phyloP scores from a whole-genome alignment of 108 stramenopile species.

The Cyclostephanos invisitatus region DNA sequence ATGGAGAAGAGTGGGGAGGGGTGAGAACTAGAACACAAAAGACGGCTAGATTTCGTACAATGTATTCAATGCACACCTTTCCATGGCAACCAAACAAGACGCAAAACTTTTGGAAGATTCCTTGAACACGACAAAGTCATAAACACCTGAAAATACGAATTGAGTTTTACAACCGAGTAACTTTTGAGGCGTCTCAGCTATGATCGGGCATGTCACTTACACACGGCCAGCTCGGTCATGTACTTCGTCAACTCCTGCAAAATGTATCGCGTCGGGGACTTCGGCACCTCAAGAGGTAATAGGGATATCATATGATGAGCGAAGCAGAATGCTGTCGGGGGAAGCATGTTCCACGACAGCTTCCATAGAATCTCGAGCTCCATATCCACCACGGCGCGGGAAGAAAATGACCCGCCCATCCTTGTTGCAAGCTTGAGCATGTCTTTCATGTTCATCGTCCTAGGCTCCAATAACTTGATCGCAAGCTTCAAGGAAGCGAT shows the following conservation, averaged over 20 bases:
- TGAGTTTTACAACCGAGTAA: not conserved
- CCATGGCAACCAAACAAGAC: conserved; percentile 33
- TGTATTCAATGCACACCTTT: conserved; percentile 4
- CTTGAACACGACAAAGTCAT: conserved; percentile 34
- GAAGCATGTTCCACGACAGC: conserved; percentile 32
- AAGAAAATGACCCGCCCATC: conserved; percentile 5
- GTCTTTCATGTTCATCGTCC: conserved; percentile 42
- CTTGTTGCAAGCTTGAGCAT: conserved; percentile 37
- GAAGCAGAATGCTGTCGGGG: conserved; percentile 37
- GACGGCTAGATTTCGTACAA: not conserved
- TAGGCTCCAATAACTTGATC: conserved; percentile 41
- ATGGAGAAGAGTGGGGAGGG: not conserved
- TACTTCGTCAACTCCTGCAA: conserved; percentile 44
- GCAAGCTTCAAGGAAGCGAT: conserved; percentile 40
- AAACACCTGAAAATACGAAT: conserved; percentile 8
- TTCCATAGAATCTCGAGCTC: conserved; percentile 36
- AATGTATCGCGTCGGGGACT: conserved; percentile 24
- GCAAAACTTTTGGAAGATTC: conserved; percentile 39
- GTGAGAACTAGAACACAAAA: not conserved
- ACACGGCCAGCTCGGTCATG: conserved; percentile 43
- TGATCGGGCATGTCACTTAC: conserved; percentile 1
- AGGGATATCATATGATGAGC: conserved; percentile 40
- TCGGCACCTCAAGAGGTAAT: conserved; percentile 28
- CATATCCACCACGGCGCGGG: conserved; percentile 24
- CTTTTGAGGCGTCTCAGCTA: too few relatives aligned